Conservation (phyloP, 1,139 yeast genomes). For the Martiniozyma asiatica region DNA sequence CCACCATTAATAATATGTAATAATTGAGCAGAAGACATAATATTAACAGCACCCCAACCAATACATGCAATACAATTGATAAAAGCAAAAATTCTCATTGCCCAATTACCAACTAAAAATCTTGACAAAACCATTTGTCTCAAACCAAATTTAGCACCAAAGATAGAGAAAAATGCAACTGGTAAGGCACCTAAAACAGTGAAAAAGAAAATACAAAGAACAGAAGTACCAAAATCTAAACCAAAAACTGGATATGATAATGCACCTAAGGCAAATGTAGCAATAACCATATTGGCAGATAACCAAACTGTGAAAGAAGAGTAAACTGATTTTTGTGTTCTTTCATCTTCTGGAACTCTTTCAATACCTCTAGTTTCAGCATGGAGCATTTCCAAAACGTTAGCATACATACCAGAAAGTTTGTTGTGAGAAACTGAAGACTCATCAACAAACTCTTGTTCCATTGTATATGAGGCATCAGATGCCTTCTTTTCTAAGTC, state of each 20-base stretch:
- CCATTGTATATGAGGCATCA: slow-evolving; percentile 13
- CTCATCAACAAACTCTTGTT: slow-evolving; percentile 14
- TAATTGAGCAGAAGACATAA: slow-evolving; percentile 81
- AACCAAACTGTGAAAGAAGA: slow-evolving; percentile 87
- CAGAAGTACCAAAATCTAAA: slow-evolving; percentile 28
- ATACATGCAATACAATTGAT: slow-evolving; percentile 78
- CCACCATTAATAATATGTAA: slow-evolving; percentile 59
- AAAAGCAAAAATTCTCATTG: slow-evolving; percentile 66
- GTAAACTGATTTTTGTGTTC: slow-evolving; percentile 47
- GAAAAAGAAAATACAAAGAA: slow-evolving; percentile 45
- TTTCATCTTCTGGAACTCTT: slow-evolving; percentile 55
- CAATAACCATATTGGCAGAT: slow-evolving; percentile 81
- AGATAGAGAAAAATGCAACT: slow-evolving; percentile 72
- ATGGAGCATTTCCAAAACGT: slow-evolving; percentile 17
- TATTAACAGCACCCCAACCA: slow-evolving; percentile 94
- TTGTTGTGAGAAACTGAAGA: slow-evolving; percentile 12
- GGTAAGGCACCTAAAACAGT: slow-evolving; percentile 59
- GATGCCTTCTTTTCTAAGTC: slow-evolving; percentile 15
- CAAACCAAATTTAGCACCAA: slow-evolving; percentile 77
- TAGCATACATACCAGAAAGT: slow-evolving; percentile 10
- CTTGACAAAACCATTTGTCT: slow-evolving; percentile 81
- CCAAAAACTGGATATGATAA: slow-evolving; percentile 51
- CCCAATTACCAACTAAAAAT: slow-evolving; percentile 63
- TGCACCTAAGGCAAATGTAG: slow-evolving; percentile 73
- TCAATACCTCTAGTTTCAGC: slow-evolving; percentile 66